Evolutionary conservation across 495 filamentous ascomycete species (phyloP).

Genomic region (Penicillium antarcticum): DNA sequence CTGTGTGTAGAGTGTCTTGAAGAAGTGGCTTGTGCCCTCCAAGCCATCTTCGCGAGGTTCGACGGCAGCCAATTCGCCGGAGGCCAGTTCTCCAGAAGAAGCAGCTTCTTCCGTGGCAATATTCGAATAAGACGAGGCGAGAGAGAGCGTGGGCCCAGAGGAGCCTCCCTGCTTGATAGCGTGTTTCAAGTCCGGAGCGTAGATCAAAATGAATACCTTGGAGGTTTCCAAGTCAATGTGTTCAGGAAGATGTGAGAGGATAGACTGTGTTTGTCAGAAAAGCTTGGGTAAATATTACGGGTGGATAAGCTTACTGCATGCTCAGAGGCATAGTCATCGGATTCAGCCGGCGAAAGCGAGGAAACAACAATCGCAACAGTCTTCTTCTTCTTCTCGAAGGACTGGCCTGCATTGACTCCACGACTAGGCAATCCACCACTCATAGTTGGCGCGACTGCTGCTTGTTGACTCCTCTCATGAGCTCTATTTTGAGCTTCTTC

Average conservation of each 20-base stretch:
- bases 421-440: constrained; percentile 29
- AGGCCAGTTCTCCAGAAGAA: constrained; percentile 61
- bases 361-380: constrained; percentile 83
- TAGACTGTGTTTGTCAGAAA: constrained; percentile 57
- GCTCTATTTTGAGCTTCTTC: constrained; percentile 64
- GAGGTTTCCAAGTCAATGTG: constrained; percentile 64
- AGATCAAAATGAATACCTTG: constrained; percentile 83
- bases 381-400: constrained; percentile 58
- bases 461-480: constrained; percentile 29
- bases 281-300: neutral
- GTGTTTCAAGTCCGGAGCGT: constrained; percentile 75
- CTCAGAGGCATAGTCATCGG: constrained; percentile 61
- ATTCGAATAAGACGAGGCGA: constrained; percentile 85
- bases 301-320: constrained; percentile 65
- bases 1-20: constrained; percentile 72
- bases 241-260: constrained; percentile 81
- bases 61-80: constrained; percentile 48
- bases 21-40: constrained; percentile 50
- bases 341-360: constrained; percentile 56
- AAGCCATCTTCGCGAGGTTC: constrained; percentile 40
- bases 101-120: constrained; percentile 73
- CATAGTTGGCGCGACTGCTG: constrained; percentile 20
- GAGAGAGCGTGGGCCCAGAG: constrained; percentile 53
- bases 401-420: constrained; percentile 12
- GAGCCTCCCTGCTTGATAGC: constrained; percentile 37